phyloP scores from a whole-genome alignment of 176 grass and related monocot genomes.

The Tillandsia fasciculata region DNA sequence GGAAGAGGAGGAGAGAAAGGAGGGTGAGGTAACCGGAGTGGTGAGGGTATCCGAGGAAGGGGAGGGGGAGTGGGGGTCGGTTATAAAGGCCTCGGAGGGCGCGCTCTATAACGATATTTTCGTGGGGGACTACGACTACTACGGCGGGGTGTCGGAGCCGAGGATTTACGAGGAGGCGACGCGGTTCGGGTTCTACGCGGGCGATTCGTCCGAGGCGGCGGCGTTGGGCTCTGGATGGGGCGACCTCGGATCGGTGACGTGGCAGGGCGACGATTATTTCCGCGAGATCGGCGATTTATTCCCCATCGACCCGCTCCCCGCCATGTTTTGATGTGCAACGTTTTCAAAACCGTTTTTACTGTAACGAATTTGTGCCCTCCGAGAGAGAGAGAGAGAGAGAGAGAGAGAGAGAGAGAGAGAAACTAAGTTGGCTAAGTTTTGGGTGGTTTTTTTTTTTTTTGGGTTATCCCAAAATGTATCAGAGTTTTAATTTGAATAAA shows the following conservation, averaged over 20 bases:
- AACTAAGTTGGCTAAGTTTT: too few species aligned
- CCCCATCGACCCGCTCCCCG: slow-evolving; percentile 67
- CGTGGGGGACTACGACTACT: background rate
- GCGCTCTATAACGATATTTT: slow-evolving; percentile 24
- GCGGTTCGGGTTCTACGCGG: slow-evolving; percentile 4
- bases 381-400: too few species aligned
- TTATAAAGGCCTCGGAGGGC: slow-evolving; percentile 45
- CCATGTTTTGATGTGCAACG: slow-evolving; percentile 43
- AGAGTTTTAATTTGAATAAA: too few species aligned
- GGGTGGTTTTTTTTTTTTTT: too few species aligned
- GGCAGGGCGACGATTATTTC: slow-evolving; percentile 78
- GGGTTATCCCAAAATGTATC: too few species aligned
- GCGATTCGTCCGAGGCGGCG: background rate
- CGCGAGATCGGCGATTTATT: slow-evolving; percentile 88
- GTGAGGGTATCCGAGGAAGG: background rate
- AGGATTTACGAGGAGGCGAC: slow-evolving; percentile 28
- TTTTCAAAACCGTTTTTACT: too few species aligned
- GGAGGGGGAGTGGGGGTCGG: slow-evolving; percentile 35
- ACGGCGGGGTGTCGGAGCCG: slow-evolving; percentile 38
- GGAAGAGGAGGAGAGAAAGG: slow-evolving; percentile 14
- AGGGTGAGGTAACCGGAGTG: slow-evolving; percentile 2
- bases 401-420: too few species aligned
- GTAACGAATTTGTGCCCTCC: too few species aligned
- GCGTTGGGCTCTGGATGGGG: slow-evolving; percentile 28
- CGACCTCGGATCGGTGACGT: slow-evolving; percentile 14